Conservation (phyloP, 2,329 filamentous ascomycete species). For the Fusarium albidum region DNA sequence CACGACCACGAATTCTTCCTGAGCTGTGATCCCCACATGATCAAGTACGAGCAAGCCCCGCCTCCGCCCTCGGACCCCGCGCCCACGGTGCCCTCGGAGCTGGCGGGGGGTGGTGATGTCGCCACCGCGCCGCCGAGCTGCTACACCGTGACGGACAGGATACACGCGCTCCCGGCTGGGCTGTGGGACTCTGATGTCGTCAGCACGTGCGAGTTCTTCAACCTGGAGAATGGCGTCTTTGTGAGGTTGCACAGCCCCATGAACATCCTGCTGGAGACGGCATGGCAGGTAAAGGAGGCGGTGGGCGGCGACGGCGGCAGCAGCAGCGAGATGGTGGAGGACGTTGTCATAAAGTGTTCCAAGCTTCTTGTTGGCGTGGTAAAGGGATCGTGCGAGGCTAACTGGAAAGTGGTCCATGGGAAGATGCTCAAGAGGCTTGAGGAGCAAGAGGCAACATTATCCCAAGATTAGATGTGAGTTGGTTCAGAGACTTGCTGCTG, state of each 20-base stretch:
- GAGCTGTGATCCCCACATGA: slow-evolving; percentile 60
- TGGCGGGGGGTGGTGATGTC: too few species aligned
- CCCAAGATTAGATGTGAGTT: too few species aligned
- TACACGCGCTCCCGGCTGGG: slow-evolving; percentile 62
- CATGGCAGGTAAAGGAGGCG: slow-evolving; percentile 53
- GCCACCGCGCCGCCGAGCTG: slow-evolving; percentile 43
- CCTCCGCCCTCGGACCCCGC: slow-evolving; percentile 38
- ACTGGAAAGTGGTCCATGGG: slow-evolving; percentile 60
- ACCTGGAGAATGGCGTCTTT: slow-evolving; percentile 59
- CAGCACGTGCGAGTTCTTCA: slow-evolving; percentile 62
- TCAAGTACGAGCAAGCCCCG: slow-evolving; percentile 52
- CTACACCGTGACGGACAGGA: slow-evolving; percentile 59
- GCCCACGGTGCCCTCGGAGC: slow-evolving; percentile 42
- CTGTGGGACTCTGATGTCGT: slow-evolving; percentile 64
- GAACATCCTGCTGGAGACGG: slow-evolving; percentile 61
- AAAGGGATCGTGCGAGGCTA: slow-evolving; percentile 59
- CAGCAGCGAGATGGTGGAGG: slow-evolving; percentile 56
- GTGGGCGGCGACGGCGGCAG: too few species aligned
- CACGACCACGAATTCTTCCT: slow-evolving; percentile 63
- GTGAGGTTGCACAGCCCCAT: slow-evolving; percentile 60
- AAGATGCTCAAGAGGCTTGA: slow-evolving; percentile 53
- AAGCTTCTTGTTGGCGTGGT: slow-evolving; percentile 58
- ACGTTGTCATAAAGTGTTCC: slow-evolving; percentile 59
- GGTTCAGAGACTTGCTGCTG: background rate
- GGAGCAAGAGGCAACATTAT: too few species aligned